Conservation (phyloP, 352 stramenopile genomes). For the Phytophthora litchii region DNA sequence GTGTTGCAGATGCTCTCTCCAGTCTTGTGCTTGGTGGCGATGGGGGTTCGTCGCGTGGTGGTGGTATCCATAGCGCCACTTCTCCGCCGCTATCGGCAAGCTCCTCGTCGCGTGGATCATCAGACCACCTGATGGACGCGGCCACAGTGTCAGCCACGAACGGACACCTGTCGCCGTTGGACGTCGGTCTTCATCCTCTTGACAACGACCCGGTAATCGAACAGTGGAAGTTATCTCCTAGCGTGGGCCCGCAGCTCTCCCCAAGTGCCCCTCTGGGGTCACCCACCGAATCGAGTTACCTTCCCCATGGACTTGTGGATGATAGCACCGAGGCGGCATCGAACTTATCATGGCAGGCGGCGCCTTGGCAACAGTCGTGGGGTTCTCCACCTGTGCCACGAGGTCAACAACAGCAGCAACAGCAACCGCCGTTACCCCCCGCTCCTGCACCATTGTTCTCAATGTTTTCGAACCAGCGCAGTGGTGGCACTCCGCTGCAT, state of each 20-base stretch:
- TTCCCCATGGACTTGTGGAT: slow-evolving; percentile 47
- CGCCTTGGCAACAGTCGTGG: slow-evolving; percentile 63
- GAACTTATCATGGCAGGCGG: slow-evolving; percentile 57
- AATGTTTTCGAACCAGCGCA: slow-evolving; percentile 57
- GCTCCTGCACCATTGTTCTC: slow-evolving; percentile 58
- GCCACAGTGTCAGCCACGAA: slow-evolving; percentile 30
- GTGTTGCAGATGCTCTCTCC: slow-evolving; percentile 71
- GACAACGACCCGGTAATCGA: slow-evolving; percentile 74
- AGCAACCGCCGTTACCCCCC: slow-evolving; percentile 45
- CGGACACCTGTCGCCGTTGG: slow-evolving; percentile 58
- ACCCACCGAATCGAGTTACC: slow-evolving; percentile 51
- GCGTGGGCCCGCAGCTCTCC: slow-evolving; percentile 44
- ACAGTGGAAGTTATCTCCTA: slow-evolving; percentile 80
- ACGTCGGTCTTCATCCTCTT: slow-evolving; percentile 56
- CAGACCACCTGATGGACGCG: slow-evolving; percentile 57
- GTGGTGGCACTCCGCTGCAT: slow-evolving; percentile 30
- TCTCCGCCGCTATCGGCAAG: slow-evolving; percentile 53
- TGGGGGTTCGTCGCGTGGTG: slow-evolving; percentile 25
- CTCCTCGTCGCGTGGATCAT: slow-evolving; percentile 66
- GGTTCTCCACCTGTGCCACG: slow-evolving; percentile 42
- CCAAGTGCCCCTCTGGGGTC: slow-evolving; percentile 52
- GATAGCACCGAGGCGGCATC: slow-evolving; percentile 32
- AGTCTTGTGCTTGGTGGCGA: slow-evolving; percentile 75
- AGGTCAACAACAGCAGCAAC: slow-evolving; percentile 32
- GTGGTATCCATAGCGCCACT: slow-evolving; percentile 28